Evolutionary conservation across 805 yeast genomes (phyloP).

Genomic region (Komagataella populi): DNA sequence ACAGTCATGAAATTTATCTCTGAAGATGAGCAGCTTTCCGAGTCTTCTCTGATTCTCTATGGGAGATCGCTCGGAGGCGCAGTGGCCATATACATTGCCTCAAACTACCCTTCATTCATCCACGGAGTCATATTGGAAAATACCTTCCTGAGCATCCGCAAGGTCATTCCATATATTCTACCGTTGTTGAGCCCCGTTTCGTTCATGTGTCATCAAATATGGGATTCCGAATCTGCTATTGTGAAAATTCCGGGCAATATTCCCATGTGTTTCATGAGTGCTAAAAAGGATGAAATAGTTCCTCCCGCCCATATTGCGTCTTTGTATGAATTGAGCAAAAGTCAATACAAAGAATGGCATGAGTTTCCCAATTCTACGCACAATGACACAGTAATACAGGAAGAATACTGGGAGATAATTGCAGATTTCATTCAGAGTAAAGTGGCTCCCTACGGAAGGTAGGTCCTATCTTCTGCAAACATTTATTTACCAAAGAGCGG

Average conservation of each 20-base stretch:
- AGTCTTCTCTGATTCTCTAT: conserved; percentile 49
- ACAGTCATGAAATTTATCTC: conserved; percentile 48
- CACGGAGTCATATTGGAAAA: conserved; percentile 71
- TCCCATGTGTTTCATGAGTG: conserved; percentile 63
- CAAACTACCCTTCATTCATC: conserved; percentile 34
- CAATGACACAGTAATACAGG: conserved; percentile 70
- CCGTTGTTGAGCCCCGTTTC: conserved; percentile 49
- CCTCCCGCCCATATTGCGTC: conserved; percentile 74
- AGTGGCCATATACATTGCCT: conserved; percentile 71
- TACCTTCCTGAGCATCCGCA: conserved; percentile 66
- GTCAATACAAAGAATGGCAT: conserved; percentile 35
- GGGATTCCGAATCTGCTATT: conserved; percentile 67
- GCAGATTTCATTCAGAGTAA: conserved; percentile 35
- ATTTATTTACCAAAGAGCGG: conserved; percentile 11
- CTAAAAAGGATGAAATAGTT: conserved; percentile 74
- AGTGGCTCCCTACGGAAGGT: conserved; percentile 21
- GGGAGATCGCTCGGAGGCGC: conserved; percentile 96
- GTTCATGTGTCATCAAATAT: conserved; percentile 56
- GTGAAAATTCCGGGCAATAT: conserved; percentile 31
- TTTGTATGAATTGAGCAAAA: conserved; percentile 38
- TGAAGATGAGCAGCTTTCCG: conserved; percentile 35
- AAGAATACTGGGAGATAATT: conserved; percentile 65
- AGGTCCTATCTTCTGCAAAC: conserved; percentile 4
- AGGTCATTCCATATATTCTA: conserved; percentile 60
- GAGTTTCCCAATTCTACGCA: conserved; percentile 54